Base-by-base conservation (phyloP, 306 rosid species). In the Delonix regia region DNA sequence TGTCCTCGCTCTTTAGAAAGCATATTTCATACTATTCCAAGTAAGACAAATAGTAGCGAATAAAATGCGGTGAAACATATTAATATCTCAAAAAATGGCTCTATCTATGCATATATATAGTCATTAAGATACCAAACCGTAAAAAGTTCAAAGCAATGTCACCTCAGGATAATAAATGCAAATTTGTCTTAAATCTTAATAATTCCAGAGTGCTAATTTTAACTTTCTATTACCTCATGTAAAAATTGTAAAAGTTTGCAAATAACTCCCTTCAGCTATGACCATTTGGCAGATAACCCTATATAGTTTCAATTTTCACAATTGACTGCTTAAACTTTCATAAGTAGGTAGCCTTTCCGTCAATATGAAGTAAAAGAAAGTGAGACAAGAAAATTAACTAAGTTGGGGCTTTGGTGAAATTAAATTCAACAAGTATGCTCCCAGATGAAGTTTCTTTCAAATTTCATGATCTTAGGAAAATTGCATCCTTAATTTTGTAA, bases 111-210 rank as follows among this genome's bases (percentile, higher is more conserved):
- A 70, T 63, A 18, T 49, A 55, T 22, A 39, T 57, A 69, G 61
- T 61, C 33, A 27, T 55, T 45, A 18, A 45, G 18, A 14, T 45
- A 4, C 49, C 41, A 60, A 14, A 36, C 22, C 42, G 27, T 14
- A 39, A 8, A 39, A 28, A 52, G 22, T 38, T 64, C 6, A 22
- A 34, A 51, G 38, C n/a, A 18, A 27, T 27, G 33, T 12, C 59
- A 80, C 25, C 55, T 73, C 25, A 56, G 24, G 80, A 33, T 52
- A 73, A 73, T 48, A 74, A 55, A 74, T 44, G 42, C 25, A 72
- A 80, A 73, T 16, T 52, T 62, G 30, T 22, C 63, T 65, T 73
- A 19, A 64, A 74, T 59, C 61, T 6, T 41, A 19, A 34, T 48
- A 62, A 44, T 74, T 41, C 34, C 19, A 67, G 7, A 2, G n/a